Base-by-base conservation (phyloP, 2,329 filamentous ascomycete genomes). In the Metarhizium anisopliae region DNA sequence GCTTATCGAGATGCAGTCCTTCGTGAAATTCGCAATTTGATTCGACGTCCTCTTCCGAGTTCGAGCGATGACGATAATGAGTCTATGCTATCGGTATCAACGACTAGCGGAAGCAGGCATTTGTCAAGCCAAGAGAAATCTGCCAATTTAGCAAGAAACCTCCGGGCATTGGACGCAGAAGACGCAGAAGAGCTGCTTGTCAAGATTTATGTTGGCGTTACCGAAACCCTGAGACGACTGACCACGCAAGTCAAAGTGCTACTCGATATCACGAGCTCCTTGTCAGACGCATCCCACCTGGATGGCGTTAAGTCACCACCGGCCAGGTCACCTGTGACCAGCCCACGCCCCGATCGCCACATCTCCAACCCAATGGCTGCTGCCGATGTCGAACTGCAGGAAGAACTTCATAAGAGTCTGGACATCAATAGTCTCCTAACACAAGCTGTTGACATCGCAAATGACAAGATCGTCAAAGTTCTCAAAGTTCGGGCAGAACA, bases 11-110 rank as follows among this genome's bases (percentile, higher is more conserved):
- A 95, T 45, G 81, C 89, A 0, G 84, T 95, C 13, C 74, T 95
- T 59, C 85, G 89, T 52, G 94, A 99, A 70, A 86, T 97, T 68
- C 88, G 93, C 63, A 85, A 83, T 38, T 76, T 97, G 51, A 93
- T 99, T 52, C 83, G 91, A 54, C 83, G 85, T 56, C 88, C 93
- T 29, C 77, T 99, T 43, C 94, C 94, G 0, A 96, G 91, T 66
- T 95, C 93, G 11, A 94, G 84, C 63, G 94, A 99, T 58, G 93
- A 97, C 62, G 94, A 99, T 67, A 89, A 87, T 59, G 90, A 94
- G 67, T 95, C 91, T 0, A 87, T 93, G 74, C 85, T 93, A 72
- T 92, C 92, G 1, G 80, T 85, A 0, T 95, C 92, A 3, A 96
- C 93, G 1, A 76, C 83, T 54, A 81, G 82, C 59, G 83, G 83